Evolutionary conservation across 805 yeast species (phyloP).

Genomic region (Spathaspora arborariae): DNA sequence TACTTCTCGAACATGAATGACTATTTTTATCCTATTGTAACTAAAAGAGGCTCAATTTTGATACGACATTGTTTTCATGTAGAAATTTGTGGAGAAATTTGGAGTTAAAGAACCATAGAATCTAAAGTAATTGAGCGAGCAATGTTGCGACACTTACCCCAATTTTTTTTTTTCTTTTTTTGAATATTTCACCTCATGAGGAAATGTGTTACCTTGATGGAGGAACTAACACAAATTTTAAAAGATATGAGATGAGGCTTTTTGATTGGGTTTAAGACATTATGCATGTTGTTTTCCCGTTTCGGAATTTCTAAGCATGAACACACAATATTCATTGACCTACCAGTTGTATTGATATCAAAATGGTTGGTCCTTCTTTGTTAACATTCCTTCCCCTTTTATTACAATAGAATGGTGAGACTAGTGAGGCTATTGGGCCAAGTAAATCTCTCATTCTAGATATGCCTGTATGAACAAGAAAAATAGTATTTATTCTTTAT

Average conservation of each 20-base stretch:
- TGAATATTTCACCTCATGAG: background rate
- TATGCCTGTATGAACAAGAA: no score
- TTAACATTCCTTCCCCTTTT: no score
- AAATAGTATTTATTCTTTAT: no score
- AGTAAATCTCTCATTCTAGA: no score
- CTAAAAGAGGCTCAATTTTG: background rate
- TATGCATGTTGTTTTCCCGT: no score
- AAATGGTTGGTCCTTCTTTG: no score
- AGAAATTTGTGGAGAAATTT: background rate
- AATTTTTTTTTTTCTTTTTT: background rate
- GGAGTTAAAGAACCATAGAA: background rate
- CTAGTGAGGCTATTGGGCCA: no score
- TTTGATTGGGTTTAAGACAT: no score
- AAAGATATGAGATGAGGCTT: background rate
- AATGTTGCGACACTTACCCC: background rate
- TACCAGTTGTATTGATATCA: no score
- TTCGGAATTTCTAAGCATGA: no score
- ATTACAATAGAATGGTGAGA: no score
- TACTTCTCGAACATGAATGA: background rate
- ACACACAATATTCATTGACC: no score
- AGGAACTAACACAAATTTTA: background rate
- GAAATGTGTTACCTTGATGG: background rate
- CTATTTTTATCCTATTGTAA: background rate
- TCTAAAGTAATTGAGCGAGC: background rate
- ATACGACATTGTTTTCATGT: background rate